Evolutionary conservation across 495 filamentous ascomycete genomes (phyloP).

Genomic region (Hypomontagnella submonticulosa): DNA sequence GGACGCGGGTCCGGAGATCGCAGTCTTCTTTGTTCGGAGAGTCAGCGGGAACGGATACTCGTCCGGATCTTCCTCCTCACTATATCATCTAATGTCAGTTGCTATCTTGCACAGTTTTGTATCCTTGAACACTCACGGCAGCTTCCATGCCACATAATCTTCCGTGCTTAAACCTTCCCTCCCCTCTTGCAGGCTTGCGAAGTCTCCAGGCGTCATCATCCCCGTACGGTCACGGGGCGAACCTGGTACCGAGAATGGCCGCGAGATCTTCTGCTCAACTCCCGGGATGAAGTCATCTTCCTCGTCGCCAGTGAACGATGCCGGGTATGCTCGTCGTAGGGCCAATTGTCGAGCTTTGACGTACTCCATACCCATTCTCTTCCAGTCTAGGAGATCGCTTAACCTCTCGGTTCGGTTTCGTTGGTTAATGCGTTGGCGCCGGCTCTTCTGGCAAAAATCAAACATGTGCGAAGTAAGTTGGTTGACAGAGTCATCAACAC

Average conservation of each 20-base stretch:
- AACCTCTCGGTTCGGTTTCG: slow-evolving; percentile 96
- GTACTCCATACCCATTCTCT: slow-evolving; percentile 99
- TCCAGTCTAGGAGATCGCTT: slow-evolving; percentile 97
- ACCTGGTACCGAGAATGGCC: slow-evolving; percentile 92
- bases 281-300: slow-evolving; percentile 89
- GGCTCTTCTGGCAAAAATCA: slow-evolving; percentile 93
- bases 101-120: slow-evolving; percentile 12
- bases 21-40: slow-evolving; percentile 64
- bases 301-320: slow-evolving; percentile 78
- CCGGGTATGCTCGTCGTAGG: slow-evolving; percentile 89
- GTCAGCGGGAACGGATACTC: slow-evolving; percentile 94
- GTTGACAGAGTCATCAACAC: slow-evolving; percentile 96
- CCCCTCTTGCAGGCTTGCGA: slow-evolving; percentile 94
- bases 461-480: slow-evolving; percentile 93
- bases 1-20: slow-evolving; percentile 47
- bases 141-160: slow-evolving; percentile 97
- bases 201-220: slow-evolving; percentile 99
- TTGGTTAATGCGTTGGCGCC: slow-evolving; percentile 97
- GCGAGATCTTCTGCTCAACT: slow-evolving; percentile 89
- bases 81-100: slow-evolving; percentile 52
- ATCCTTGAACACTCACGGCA: slow-evolving; percentile 81
- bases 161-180: slow-evolving; percentile 93
- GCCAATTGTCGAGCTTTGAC: slow-evolving; percentile 96
- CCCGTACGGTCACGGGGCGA: slow-evolving; percentile 90
- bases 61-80: slow-evolving; percentile 94